Base-by-base conservation (phyloP, 169 alveolate species). In the Plasmodium cynomolgi region DNA sequence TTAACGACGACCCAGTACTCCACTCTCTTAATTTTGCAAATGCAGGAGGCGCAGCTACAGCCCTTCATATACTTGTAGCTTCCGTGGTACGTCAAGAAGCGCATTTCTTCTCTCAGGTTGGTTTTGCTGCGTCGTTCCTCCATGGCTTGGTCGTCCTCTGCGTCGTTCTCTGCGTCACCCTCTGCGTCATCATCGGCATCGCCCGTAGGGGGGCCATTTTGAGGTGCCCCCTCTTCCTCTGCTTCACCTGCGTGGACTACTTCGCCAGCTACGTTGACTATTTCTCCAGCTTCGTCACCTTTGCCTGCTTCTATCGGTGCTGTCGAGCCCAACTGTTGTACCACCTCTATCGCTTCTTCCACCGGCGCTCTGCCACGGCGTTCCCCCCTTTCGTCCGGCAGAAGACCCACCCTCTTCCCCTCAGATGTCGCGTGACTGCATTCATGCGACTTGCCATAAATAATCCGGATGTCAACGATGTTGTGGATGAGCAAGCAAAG, bases 21-120 rank as follows among this genome's bases (percentile, higher is more conserved):
- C 17, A 88, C 94, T 44, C 94, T 23, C 34, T 71, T 88, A 41
- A 88, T 88, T 88, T 80, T 88, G 31, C 94, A 88, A 15, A 80
- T 88, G 34, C 94, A 88, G 5, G 54, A 88, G 54, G 62, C 20
- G 23, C 94, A 88, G 72, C 47, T 77, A 39, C 94, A 88, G 6
- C 94, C 88, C 82, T 88, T 88, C 90, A 88, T 88, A 44, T 88
- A 88, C 34, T 88, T 81, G 75, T 88, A 80, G 47, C 50, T 71
- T 80, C 72, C 88, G 50, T 44, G 44, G 11, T 79, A 50, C 0
- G 83, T 39, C 75, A 88, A 62, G 34, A 88, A 44, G 29, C 20
- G 33, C 37, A 88, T 88, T 33, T 88, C 81, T 20, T 84, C 83
- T 1, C 23, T 75, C 29, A 39, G 23, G 7, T 75, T 33, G 1